A percentile compares a stretch with the other conserved stretches of the same genome.
These are phyloP conservation scores for Bipolaris victoriae DNA, from an alignment of 2,329 filamentous ascomycete species.

Conservation along the genomic window DNA sequence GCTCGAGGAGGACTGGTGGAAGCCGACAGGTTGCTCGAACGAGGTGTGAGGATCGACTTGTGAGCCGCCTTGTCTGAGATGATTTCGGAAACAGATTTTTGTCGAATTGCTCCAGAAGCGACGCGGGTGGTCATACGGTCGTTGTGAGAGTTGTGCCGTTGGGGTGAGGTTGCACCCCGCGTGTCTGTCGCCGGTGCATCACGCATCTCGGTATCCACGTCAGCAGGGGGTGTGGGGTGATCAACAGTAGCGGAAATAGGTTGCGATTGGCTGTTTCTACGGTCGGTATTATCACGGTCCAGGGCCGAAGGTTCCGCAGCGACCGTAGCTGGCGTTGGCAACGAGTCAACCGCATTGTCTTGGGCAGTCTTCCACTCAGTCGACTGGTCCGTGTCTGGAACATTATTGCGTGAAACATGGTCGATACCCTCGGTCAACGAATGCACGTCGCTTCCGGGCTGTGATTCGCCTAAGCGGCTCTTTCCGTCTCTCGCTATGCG, in stretches of 20 bases:
- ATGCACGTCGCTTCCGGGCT: slow-evolving; percentile 12
- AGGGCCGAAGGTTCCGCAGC: slow-evolving; percentile 39
- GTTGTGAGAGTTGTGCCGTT: slow-evolving; percentile 25
- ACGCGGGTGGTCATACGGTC: slow-evolving; percentile 72
- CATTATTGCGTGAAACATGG: slow-evolving; percentile 20
- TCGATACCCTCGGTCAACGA: slow-evolving; percentile 36
- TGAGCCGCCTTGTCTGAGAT: slow-evolving; percentile 63
- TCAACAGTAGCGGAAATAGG: slow-evolving; percentile 22
- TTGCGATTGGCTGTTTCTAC: slow-evolving; percentile 13
- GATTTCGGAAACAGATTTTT: slow-evolving; percentile 76
- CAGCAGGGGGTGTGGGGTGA: slow-evolving; percentile 47
- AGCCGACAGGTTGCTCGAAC: slow-evolving; percentile 36
- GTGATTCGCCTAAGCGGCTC: slow-evolving; percentile 30
- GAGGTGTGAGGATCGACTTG: slow-evolving; percentile 53
- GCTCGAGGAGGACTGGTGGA: slow-evolving; percentile 35
- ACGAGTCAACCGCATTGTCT: slow-evolving; percentile 38
- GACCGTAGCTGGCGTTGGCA: slow-evolving; percentile 46
- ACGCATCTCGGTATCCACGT: slow-evolving; percentile 44
- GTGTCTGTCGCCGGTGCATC: slow-evolving; percentile 28
- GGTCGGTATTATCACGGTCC: slow-evolving; percentile 33
- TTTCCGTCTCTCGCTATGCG: slow-evolving; percentile 45
- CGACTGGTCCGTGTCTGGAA: slow-evolving; percentile 11
- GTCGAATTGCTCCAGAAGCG: slow-evolving; percentile 71
- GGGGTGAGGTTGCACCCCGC: slow-evolving; percentile 30
- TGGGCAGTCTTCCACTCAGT: slow-evolving; percentile 19